These are phyloP conservation scores for Fonsecaea nubica DNA, from an alignment of 2,329 filamentous ascomycete genomes.

Conservation along the genomic window DNA sequence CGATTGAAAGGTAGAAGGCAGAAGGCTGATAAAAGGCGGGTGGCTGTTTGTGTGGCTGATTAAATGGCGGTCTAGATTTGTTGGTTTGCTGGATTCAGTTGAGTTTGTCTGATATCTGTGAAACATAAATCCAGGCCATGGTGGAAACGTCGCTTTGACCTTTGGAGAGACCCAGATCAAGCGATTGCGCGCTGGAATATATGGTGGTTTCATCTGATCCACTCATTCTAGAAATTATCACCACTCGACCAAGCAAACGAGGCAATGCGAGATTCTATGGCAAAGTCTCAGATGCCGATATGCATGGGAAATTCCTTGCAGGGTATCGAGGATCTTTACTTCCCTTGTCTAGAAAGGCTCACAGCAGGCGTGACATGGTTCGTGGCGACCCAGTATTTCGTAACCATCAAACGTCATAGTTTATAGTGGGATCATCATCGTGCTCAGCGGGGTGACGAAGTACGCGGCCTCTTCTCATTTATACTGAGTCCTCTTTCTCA, in stretches of 20 bases:
- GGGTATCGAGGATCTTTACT: background rate
- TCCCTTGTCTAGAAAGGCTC: constrained; percentile 26
- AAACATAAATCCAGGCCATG: background rate
- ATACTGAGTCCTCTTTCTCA: background rate
- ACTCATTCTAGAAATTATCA: background rate
- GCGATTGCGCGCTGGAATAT: background rate
- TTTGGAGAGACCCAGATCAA: background rate
- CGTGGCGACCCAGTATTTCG: constrained; percentile 22
- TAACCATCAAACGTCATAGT: constrained; percentile 33
- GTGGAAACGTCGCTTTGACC: background rate
- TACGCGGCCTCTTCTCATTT: constrained; percentile 8
- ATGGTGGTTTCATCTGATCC: background rate
- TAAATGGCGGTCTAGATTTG: background rate
- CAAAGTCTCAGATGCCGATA: constrained; percentile 3
- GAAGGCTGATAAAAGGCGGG: background rate
- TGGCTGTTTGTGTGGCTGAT: background rate
- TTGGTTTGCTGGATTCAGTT: background rate
- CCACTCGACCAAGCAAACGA: background rate
- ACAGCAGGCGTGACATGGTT: constrained; percentile 24
- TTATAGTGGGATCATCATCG: constrained; percentile 10
- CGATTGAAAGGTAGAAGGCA: background rate
- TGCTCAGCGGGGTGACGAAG: constrained; percentile 16
- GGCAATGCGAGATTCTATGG: background rate
- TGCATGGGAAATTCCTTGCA: background rate
- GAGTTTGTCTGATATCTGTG: background rate